phyloP scores from a whole-genome alignment of 2,329 filamentous ascomycete species.

The Cladophialophora carrionii region DNA sequence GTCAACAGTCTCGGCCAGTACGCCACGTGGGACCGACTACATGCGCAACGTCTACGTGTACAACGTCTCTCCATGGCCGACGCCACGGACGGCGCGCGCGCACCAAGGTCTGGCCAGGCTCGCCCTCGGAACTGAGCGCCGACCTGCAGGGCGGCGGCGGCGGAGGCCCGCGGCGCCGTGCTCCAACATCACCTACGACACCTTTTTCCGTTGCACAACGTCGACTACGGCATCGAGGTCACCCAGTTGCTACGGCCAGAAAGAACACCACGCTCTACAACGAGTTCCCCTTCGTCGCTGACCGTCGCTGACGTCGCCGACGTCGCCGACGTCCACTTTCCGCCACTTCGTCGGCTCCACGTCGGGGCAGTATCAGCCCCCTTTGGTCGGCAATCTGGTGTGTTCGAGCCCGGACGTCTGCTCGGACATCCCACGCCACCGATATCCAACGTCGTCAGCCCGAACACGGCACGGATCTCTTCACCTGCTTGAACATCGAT shows the following conservation, averaged over 20 bases:
- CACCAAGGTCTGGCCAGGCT: background rate
- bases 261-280: background rate
- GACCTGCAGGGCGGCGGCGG: background rate
- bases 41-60: background rate
- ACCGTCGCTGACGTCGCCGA: background rate
- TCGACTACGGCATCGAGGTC: background rate
- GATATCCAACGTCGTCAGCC: background rate
- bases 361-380: background rate
- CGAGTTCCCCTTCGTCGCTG: background rate
- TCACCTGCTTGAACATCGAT: background rate
- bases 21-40: background rate
- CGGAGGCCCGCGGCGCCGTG: background rate
- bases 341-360: background rate
- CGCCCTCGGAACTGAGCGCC: background rate
- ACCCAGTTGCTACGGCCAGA: background rate
- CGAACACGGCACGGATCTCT: background rate
- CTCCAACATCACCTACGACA: background rate
- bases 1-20: background rate
- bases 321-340: background rate
- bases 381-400: background rate
- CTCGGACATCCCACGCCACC: background rate
- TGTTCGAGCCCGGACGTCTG: background rate
- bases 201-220: background rate
- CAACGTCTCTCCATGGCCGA: background rate
- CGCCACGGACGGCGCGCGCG: background rate